Percentiles rank a stretch among this genome's conserved stretches.
Evolutionary conservation across 139 green algal genomes (phyloP).

Genomic region (Chlamydomonas schloesseri): DNA sequence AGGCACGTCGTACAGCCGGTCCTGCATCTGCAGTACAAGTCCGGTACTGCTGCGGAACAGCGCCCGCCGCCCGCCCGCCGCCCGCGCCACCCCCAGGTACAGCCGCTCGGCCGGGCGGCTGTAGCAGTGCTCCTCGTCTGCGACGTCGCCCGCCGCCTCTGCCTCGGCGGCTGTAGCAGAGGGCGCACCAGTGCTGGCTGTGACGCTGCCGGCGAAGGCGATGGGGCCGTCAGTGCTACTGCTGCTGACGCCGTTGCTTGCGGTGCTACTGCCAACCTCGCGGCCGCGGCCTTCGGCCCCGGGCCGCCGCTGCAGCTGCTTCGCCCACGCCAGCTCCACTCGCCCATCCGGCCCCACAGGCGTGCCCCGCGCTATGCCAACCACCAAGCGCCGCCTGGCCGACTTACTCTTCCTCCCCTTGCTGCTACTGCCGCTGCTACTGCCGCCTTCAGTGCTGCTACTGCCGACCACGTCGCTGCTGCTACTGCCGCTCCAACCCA

Average conservation of each 20-base stretch:
- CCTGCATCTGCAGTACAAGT: constrained; percentile 55
- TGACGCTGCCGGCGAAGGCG: not conserved
- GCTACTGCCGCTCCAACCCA: not conserved
- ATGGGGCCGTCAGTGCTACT: not conserved
- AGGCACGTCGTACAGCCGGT: constrained; percentile 58
- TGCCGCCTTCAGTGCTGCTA: not conserved
- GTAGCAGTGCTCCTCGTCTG: too few relatives aligned
- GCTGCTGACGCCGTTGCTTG: not conserved
- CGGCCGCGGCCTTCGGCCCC: too few relatives aligned
- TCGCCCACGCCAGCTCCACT: constrained; percentile 10
- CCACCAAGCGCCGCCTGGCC: not conserved
- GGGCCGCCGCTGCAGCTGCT: not conserved
- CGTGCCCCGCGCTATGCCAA: constrained; percentile 18
- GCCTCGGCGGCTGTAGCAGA: not conserved
- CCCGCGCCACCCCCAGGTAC: constrained; percentile 44
- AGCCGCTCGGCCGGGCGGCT: not conserved
- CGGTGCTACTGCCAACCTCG: not conserved
- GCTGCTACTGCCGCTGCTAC: not conserved
- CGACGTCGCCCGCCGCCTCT: not conserved
- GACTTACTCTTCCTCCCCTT: not conserved
- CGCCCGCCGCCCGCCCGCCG: constrained; percentile 26
- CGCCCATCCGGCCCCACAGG: not conserved
- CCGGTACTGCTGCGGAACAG: constrained; percentile 55
- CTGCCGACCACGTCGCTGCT: too few relatives aligned
- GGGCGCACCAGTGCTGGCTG: too few relatives aligned